Evolutionary conservation across 371 early-diverging fungal genomes (phyloP), one percentile per base, ranked within the genome.

Genomic region (Lichtheimia ramosa): DNA sequence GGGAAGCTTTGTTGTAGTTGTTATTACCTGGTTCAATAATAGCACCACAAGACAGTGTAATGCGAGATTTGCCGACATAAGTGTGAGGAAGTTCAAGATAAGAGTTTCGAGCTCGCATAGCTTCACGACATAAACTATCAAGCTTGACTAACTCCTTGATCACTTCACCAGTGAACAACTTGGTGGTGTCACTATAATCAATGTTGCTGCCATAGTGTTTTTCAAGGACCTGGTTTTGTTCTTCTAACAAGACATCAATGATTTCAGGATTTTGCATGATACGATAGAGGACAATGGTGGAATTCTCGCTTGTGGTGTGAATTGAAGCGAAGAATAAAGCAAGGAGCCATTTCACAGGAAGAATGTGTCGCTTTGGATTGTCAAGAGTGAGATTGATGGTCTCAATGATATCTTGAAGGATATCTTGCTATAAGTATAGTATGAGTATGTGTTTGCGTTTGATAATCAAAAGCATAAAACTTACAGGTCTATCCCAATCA

Each of bases 101-200:
- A 2, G 54, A 58, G 7, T 58, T 64, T 12, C 74, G 52, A 18
- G 53, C 58, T 24, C 85, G 62, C 51, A 77, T 48, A 0, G 72
- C 14, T 59, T 85, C 85, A 24, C 81, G 81, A 2, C 79, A 65
- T 39, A 77, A 71, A 10, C 82, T 82, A 25, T 85, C 85, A 18
- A 85, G 63, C 21, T 79, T 65, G 8, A 59, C 67, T 60, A 85
- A 59, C 5, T 64, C 63, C 53, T 79, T 77, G 58, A 75, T 43
- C 2, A 69, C 53, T 3, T 53, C 61, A 5, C 67, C 62, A 0
- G 73, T 64, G 39, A 79, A 62, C 14, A 71, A 52, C 0, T 51
- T 54, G 23, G 57, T 58, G n/a, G n/a, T 20, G 1, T 24, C 65
- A 16, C 23, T 50, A 3, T 63, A 48, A 25, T 62, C 62, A 34